Percentiles rank a stretch among this genome's conserved stretches.
phyloP scores from a whole-genome alignment of 208 protist genomes.

The Leptomonas seymouri region DNA sequence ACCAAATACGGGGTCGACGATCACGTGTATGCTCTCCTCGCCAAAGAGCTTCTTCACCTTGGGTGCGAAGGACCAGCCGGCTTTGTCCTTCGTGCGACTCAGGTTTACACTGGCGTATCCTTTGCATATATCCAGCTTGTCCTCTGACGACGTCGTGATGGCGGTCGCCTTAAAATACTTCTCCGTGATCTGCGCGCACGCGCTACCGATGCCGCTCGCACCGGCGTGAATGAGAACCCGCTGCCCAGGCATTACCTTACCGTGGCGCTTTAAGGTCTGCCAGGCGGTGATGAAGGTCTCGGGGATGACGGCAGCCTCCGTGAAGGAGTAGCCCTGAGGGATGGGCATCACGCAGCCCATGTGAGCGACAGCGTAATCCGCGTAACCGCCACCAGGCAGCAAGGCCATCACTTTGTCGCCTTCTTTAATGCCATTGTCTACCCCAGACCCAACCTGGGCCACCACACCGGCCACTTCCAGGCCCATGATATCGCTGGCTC shows the following conservation, averaged over 20 bases:
- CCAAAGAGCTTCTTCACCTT: slow-evolving; percentile 61
- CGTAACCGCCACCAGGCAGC: slow-evolving; percentile 92
- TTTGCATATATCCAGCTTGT: slow-evolving; percentile 74
- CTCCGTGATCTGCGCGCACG: slow-evolving; percentile 81
- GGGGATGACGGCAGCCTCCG: slow-evolving; percentile 86
- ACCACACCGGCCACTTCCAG: slow-evolving; percentile 90
- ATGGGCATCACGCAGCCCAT: slow-evolving; percentile 71
- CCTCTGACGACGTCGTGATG: slow-evolving; percentile 63
- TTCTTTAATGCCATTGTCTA: slow-evolving; percentile 56
- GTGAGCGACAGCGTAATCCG: slow-evolving; percentile 82
- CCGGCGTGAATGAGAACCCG: slow-evolving; percentile 88
- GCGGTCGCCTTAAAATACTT: slow-evolving; percentile 78
- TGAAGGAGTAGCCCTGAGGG: slow-evolving; percentile 80
- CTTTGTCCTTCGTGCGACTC: slow-evolving; percentile 54
- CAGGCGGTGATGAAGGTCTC: slow-evolving; percentile 94
- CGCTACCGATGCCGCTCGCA: slow-evolving; percentile 88
- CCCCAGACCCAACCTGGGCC: slow-evolving; percentile 50
- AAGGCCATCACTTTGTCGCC: slow-evolving; percentile 90
- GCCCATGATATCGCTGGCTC: slow-evolving; percentile 74
- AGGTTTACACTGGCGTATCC: slow-evolving; percentile 51
- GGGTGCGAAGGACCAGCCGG: slow-evolving; percentile 50
- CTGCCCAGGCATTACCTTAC: slow-evolving; percentile 58
- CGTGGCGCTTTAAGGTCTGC: slow-evolving; percentile 80
- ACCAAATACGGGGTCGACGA: slow-evolving; percentile 86
- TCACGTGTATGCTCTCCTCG: slow-evolving; percentile 52